phyloP scores from a whole-genome alignment of 78 protist species.

The Guillardia theta region DNA sequence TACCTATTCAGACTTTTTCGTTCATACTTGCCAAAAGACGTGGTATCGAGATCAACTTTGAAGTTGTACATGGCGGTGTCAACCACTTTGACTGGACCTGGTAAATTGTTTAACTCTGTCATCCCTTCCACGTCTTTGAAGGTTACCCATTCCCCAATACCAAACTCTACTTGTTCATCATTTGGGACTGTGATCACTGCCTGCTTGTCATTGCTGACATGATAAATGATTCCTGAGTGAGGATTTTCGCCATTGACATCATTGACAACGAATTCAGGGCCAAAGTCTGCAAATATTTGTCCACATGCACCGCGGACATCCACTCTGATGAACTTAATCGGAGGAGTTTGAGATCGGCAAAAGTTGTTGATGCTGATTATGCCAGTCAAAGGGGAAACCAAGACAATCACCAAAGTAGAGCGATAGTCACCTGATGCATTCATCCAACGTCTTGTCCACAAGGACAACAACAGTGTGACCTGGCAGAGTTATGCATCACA shows the following conservation, averaged over 20 bases:
- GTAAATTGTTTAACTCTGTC: neutral
- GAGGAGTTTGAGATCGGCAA: neutral
- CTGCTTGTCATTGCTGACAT: neutral
- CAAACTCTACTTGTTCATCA: neutral
- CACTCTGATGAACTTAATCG: neutral
- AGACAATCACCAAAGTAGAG: too few relatives aligned
- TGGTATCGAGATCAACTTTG: neutral
- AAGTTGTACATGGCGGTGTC: neutral
- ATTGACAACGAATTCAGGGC: neutral
- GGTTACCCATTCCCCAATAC: neutral
- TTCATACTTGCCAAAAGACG: neutral
- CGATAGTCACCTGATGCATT: too few relatives aligned
- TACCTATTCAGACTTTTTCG: neutral
- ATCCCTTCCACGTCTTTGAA: neutral
- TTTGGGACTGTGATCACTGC: neutral
- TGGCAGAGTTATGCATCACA: too few relatives aligned
- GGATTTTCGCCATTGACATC: neutral
- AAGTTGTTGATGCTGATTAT: neutral
- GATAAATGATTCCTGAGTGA: neutral
- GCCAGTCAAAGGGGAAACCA: too few relatives aligned
- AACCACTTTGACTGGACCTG: neutral
- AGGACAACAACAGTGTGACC: too few relatives aligned
- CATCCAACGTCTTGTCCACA: too few relatives aligned
- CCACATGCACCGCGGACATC: neutral
- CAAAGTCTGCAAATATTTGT: neutral